Base-by-base conservation (phyloP, 768 basidiomycete genomes). In the Termitomyces sp. region DNA sequence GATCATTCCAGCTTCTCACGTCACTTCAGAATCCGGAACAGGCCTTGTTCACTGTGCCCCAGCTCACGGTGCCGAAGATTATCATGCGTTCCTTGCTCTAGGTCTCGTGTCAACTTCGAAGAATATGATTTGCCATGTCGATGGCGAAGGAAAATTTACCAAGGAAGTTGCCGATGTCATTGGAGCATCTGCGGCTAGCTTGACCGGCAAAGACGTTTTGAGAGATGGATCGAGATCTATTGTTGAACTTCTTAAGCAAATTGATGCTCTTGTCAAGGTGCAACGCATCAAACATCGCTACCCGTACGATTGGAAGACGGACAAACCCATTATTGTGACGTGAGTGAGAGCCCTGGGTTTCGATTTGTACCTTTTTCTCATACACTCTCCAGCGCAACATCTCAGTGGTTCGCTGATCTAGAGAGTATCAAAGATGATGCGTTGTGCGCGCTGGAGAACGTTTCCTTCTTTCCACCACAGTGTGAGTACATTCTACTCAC, bases 361-460 rank as follows among this genome's bases (percentile, higher is more conserved):
- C 40, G 48, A 11, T 31, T 17, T 33, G 9, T 14, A 21, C 41
- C 11, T 37, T 15, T 42, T 46, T 9, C 21, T 33, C 31, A 28
- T 44, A 45, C 55, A 35, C 48, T 23, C 28, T 44, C 56, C 19
- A 92, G 92, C 15, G 91, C 94, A 0, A 98, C 95, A 1, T 92
- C 91, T 0, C 96, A 98, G 63, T 99, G 96, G 96, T 99, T 99
- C 66, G 94, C 95, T 3, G 91, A 96, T 66, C 73, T 98, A 23
- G 90, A 90, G 50, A 73, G 77, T 44, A 89, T 99, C 73, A 97
- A 97, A 66, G 78, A 81, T 0, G 69, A 78, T 49, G 94, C 96
- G 0, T 64, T 95, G 23, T 61, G 74, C 8, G 86, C 91, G 0
- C 77, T 98, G 11, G 68, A 83, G 46, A 69, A 75, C 1, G 91